These are phyloP conservation scores for Drechslerella stenobrocha DNA, from an alignment of 2,329 filamentous ascomycete species.

Conservation along the genomic window DNA sequence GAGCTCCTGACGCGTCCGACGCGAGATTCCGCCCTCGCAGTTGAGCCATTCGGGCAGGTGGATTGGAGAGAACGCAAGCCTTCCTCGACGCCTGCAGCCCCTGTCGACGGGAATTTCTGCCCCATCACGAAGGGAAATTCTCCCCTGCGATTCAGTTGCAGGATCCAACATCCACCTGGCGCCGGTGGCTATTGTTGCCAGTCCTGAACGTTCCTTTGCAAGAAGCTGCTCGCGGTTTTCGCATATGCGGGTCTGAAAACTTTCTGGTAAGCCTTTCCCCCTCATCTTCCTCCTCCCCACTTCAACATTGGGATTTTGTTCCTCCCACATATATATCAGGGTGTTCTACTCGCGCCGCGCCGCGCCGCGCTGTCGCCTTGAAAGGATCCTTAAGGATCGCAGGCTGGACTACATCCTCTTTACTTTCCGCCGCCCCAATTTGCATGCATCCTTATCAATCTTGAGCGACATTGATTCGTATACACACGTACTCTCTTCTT, in stretches of 20 bases:
- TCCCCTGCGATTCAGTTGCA: conserved; percentile 35
- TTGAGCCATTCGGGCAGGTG: conserved; percentile 33
- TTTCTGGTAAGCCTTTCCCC: conserved; percentile 28
- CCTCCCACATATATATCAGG: conserved; percentile 21
- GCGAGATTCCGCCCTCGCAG: conserved; percentile 35
- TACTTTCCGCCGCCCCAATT: conserved; percentile 5
- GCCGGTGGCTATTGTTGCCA: conserved; percentile 7
- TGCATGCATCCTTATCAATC: conserved; percentile 2
- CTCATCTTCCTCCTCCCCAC: conserved; percentile 18
- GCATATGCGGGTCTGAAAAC: conserved; percentile 22
- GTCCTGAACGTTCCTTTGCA: conserved; percentile 3
- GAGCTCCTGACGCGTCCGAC: conserved; percentile 43
- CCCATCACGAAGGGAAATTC: conserved; percentile 37
- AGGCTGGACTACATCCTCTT: conserved; percentile 12
- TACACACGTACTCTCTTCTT: conserved; percentile 10
- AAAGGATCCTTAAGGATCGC: conserved; percentile 29
- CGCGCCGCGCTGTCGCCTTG: neutral
- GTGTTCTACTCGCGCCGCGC: conserved; percentile 9
- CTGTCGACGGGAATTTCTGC: conserved; percentile 48
- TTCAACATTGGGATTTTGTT: conserved; percentile 30
- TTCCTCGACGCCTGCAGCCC: conserved; percentile 19
- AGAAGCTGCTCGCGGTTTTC: conserved; percentile 10
- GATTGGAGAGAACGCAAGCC: conserved; percentile 22
- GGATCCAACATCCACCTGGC: conserved; percentile 35
- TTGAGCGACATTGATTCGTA: conserved; percentile 5